Conservation (phyloP, 2,329 filamentous ascomycete genomes). For the Didymella glomerata region DNA sequence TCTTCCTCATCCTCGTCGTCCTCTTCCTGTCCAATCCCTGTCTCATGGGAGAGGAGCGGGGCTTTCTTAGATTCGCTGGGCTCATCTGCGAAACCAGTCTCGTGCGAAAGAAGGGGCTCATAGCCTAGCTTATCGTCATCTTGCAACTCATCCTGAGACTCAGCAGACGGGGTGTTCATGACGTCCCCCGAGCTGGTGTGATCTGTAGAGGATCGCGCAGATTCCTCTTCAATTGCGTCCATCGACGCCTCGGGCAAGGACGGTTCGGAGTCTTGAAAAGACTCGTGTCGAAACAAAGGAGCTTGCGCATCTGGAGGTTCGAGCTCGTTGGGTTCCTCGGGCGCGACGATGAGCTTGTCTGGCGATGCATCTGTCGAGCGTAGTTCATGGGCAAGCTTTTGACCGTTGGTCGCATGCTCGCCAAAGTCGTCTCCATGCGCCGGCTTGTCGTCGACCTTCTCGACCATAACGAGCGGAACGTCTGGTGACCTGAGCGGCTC, state of each 20-base stretch:
- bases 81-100: conserved; percentile 21
- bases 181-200: conserved; percentile 30
- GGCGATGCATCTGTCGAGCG: conserved; percentile 47
- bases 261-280: conserved; percentile 21
- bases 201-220: conserved; percentile 28
- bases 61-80: conserved; percentile 22
- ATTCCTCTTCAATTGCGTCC: conserved; percentile 34
- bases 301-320: conserved; percentile 25
- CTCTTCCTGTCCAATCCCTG: conserved; percentile 5
- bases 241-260: conserved; percentile 17
- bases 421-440: conserved; percentile 51
- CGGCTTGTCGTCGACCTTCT: conserved; percentile 48
- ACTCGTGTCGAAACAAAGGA: conserved; percentile 48
- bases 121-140: conserved; percentile 15
- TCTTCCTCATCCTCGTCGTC: conserved; percentile 9
- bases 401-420: conserved; percentile 40
- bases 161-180: conserved; percentile 33
- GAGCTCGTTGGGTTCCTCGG: conserved; percentile 33
- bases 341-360: conserved; percentile 41
- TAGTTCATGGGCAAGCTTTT: conserved; percentile 47
- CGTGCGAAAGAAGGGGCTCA: conserved; percentile 33
- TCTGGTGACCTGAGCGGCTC: conserved; percentile 20
- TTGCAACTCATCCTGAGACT: conserved; percentile 17
- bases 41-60: conserved; percentile 30
- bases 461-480: conserved; percentile 44